These are phyloP conservation scores for Leccinum aurantiacum DNA, from an alignment of 768 basidiomycete genomes.

Conservation along the genomic window DNA sequence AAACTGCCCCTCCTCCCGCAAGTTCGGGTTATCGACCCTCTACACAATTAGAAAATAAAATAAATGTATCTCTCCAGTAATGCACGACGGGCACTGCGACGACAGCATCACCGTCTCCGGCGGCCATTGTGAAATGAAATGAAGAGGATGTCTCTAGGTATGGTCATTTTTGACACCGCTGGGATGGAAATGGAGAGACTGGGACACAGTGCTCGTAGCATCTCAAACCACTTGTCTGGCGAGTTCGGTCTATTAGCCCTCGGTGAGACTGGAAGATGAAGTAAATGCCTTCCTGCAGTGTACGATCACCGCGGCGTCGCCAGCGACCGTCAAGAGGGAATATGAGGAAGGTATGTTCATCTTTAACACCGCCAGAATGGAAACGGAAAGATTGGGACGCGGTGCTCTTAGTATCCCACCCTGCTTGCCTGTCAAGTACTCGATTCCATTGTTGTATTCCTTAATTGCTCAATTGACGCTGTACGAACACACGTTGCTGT, in stretches of 20 bases:
- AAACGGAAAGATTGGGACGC: background rate
- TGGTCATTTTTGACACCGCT: background rate
- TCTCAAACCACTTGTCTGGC: background rate
- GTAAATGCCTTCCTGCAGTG: slow-evolving; percentile 2
- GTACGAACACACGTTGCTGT: too few relatives aligned
- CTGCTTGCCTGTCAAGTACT: background rate
- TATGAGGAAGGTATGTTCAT: too few relatives aligned
- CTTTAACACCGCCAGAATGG: background rate
- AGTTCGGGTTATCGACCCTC: slow-evolving; percentile 12
- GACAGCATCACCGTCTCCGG: background rate
- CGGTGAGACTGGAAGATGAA: slow-evolving; percentile 1
- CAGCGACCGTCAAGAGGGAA: background rate
- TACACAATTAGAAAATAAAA: background rate
- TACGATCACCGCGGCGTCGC: background rate
- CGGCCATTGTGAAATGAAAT: slow-evolving; percentile 2
- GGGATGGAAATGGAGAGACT: background rate
- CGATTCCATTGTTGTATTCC: too few relatives aligned
- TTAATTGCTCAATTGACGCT: too few relatives aligned
- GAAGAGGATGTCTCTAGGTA: slow-evolving; percentile 16
- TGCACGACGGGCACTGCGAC: background rate
- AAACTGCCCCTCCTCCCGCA: background rate
- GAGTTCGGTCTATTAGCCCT: background rate
- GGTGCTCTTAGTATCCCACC: background rate
- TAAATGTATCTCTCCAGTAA: background rate
- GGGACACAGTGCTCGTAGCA: background rate